These are phyloP conservation scores for Neonectria ditissima DNA, from an alignment of 2,329 filamentous ascomycete species.

Conservation along the genomic window DNA sequence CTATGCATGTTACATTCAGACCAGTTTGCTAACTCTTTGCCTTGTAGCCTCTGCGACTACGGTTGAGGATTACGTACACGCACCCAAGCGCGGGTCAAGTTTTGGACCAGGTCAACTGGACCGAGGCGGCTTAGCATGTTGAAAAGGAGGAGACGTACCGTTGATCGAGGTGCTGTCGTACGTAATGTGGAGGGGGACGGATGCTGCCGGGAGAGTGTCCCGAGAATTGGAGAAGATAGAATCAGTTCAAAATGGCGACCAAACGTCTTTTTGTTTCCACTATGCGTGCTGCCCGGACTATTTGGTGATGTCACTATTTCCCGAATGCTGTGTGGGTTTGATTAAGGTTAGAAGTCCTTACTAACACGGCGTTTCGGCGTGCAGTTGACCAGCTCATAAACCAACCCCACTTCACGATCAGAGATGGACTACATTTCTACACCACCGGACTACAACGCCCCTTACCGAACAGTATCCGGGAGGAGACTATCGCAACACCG, in stretches of 20 bases:
- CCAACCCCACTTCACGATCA: not conserved
- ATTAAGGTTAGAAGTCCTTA: not conserved
- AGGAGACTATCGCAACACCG: not conserved
- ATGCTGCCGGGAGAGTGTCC: conserved; percentile 22
- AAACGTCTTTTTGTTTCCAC: conserved; percentile 34
- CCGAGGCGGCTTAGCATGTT: conserved; percentile 72
- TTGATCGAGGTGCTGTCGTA: conserved; percentile 16
- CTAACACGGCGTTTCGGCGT: not conserved
- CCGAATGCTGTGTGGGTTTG: not conserved
- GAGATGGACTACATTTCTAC: not conserved
- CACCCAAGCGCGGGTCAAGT: conserved; percentile 77
- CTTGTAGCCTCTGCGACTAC: conserved; percentile 80
- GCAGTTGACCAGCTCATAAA: not conserved
- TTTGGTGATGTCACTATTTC: not conserved
- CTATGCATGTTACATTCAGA: not conserved
- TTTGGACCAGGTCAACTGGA: conserved; percentile 97
- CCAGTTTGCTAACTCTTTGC: conserved; percentile 32
- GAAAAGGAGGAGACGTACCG: conserved; percentile 12
- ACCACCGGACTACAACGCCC: not conserved
- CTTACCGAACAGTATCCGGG: not conserved
- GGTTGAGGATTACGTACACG: conserved; percentile 85
- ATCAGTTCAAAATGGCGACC: conserved; percentile 40
- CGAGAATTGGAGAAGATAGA: conserved; percentile 41
- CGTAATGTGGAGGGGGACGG: conserved; percentile 29
- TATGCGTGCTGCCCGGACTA: not conserved